Percentiles rank a stretch among this genome's conserved stretches.
These are phyloP conservation scores for Ascocoryne sarcoides DNA, from an alignment of 2,329 filamentous ascomycete species.

Conservation along the genomic window DNA sequence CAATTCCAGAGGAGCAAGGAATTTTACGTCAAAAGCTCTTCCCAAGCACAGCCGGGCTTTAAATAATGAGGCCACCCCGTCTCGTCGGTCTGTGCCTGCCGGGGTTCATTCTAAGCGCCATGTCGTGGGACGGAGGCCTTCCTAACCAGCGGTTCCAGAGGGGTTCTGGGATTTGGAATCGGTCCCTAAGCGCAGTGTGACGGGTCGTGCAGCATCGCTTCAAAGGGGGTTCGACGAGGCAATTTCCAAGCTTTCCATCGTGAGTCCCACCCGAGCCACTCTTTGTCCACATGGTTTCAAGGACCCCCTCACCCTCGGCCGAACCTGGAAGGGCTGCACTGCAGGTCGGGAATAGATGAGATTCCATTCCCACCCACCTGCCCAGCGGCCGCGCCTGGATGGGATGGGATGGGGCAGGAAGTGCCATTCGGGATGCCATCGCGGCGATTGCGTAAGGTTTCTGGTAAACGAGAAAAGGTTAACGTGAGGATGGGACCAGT, in stretches of 20 bases:
- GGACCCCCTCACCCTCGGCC: neutral
- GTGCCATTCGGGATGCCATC: too few relatives aligned
- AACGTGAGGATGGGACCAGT: too few relatives aligned
- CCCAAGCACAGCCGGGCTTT: neutral
- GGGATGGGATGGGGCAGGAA: too few relatives aligned
- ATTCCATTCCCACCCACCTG: too few relatives aligned
- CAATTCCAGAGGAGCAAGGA: neutral
- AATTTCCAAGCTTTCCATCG: neutral
- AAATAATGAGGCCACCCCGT: neutral
- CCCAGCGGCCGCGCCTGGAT: too few relatives aligned
- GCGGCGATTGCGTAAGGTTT: too few relatives aligned
- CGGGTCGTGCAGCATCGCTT: neutral
- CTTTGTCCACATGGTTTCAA: neutral
- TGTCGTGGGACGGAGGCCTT: neutral
- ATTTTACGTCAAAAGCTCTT: neutral
- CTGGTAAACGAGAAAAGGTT: too few relatives aligned
- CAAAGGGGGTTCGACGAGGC: too few relatives aligned
- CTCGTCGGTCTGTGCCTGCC: neutral
- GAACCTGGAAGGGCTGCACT: neutral
- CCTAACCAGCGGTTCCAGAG: neutral
- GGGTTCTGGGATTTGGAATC: neutral
- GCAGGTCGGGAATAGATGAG: neutral
- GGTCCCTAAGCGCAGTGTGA: neutral
- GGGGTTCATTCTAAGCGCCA: neutral
- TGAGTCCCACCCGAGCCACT: neutral